Conservation (phyloP, 768 basidiomycete species). For the Asterophora parasitica region DNA sequence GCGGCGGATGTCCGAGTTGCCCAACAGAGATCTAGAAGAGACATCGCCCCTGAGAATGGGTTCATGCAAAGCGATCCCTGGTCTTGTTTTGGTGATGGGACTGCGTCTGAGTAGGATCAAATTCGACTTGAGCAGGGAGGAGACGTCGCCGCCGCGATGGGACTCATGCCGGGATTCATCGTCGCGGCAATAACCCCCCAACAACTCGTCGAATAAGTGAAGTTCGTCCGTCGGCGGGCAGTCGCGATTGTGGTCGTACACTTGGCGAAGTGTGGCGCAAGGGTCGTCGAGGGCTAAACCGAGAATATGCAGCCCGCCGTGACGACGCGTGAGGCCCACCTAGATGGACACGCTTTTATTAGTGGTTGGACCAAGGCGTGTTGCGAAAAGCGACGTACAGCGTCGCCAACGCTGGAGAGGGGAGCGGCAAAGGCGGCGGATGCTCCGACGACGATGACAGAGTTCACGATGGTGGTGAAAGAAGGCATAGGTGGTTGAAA, state of each 20-base stretch:
- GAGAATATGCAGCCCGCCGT: not conserved
- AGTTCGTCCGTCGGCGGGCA: slow-evolving; percentile 5
- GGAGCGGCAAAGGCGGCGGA: slow-evolving; percentile 19
- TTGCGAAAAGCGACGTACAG: not conserved
- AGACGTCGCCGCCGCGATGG: not conserved
- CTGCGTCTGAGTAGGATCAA: not conserved
- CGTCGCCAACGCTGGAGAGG: slow-evolving; percentile 1
- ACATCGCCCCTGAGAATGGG: not conserved
- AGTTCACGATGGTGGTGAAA: slow-evolving; percentile 7
- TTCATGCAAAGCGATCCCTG: no score
- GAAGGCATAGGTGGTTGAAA: slow-evolving; percentile 11
- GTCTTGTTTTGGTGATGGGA: no score
- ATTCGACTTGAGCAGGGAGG: not conserved
- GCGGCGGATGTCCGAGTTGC: not conserved
- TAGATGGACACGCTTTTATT: not conserved
- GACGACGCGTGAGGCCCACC: not conserved
- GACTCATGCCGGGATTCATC: not conserved
- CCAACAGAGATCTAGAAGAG: not conserved
- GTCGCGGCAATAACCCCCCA: not conserved
- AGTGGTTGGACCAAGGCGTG: not conserved
- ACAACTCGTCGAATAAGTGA: not conserved
- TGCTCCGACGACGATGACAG: slow-evolving; percentile 14
- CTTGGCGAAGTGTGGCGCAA: slow-evolving; percentile 8
- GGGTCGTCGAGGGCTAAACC: slow-evolving; percentile 6
- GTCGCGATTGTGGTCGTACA: slow-evolving; percentile 5